Conservation (phyloP, 768 basidiomycete species). For the Panus rudis region DNA sequence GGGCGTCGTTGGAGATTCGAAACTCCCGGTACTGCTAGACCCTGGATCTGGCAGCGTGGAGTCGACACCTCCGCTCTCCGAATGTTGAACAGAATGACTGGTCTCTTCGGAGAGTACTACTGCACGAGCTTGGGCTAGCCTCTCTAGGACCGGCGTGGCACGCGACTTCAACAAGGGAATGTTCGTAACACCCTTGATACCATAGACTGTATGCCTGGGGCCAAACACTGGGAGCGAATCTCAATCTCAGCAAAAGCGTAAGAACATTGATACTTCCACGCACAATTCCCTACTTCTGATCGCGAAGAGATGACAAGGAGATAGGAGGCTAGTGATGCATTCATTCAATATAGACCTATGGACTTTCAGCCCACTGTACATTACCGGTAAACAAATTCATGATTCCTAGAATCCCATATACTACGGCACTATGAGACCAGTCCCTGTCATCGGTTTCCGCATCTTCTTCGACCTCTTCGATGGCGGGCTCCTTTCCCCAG, state of each 20-base stretch:
- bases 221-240: slow-evolving; percentile 49
- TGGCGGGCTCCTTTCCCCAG: slow-evolving; percentile 52
- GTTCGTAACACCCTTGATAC: slow-evolving; percentile 59
- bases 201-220: slow-evolving; percentile 51
- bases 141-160: too few species aligned
- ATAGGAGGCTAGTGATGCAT: slow-evolving; percentile 51
- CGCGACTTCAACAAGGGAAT: too few species aligned
- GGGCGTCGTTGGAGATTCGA: not conserved
- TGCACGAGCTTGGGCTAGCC: too few species aligned
- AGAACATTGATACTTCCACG: slow-evolving; percentile 24
- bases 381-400: slow-evolving; percentile 67
- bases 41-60: slow-evolving; percentile 1
- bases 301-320: slow-evolving; percentile 65
- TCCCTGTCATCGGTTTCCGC: slow-evolving; percentile 30
- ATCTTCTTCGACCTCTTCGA: slow-evolving; percentile 42
- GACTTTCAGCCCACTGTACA: slow-evolving; percentile 12
- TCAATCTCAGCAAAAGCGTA: slow-evolving; percentile 1
- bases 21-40: not conserved
- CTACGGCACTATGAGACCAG: slow-evolving; percentile 51
- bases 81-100: too few species aligned
- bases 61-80: too few species aligned
- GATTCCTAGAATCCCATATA: slow-evolving; percentile 74
- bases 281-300: slow-evolving; percentile 58
- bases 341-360: slow-evolving; percentile 2
- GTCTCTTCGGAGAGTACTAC: too few species aligned